phyloP scores from a whole-genome alignment of 352 stramenopile species.

The Globisporangium paddicum region DNA sequence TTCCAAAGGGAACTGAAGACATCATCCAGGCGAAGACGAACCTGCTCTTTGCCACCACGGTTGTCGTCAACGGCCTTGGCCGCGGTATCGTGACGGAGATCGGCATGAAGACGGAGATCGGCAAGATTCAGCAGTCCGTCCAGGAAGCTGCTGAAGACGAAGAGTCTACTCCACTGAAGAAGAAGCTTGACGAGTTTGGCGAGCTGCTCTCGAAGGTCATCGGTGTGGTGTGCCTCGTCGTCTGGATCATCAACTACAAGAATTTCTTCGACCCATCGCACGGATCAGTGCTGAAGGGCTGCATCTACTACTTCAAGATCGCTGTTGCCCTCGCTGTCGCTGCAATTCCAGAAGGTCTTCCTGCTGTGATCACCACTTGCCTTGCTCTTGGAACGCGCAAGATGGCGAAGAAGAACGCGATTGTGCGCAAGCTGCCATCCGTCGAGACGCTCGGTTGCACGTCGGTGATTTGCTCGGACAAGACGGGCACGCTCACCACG shows the following conservation, averaged over 20 bases:
- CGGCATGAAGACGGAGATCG: conserved; percentile 98
- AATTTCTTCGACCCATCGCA: conserved; percentile 93
- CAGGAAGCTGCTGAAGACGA: conserved; percentile 91
- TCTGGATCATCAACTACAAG: conserved; percentile 97
- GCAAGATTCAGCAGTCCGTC: conserved; percentile 95
- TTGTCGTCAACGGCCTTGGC: conserved; percentile 95
- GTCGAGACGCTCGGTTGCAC: conserved; percentile 98
- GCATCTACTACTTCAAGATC: conserved; percentile 99
- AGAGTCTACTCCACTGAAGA: conserved; percentile 95
- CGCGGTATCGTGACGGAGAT: conserved; percentile 93
- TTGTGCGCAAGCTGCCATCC: conserved; percentile 97
- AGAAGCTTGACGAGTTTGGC: conserved; percentile 99
- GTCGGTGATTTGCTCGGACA: conserved; percentile 93
- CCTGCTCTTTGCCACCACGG: conserved; percentile 97
- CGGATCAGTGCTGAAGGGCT: conserved; percentile 91
- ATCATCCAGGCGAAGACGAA: conserved; percentile 92
- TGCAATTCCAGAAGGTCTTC: conserved; percentile 98
- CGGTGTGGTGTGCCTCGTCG: conserved; percentile 94
- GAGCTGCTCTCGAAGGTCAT: conserved; percentile 96
- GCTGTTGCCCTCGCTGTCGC: conserved; percentile 98
- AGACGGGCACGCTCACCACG: conserved; percentile 95
- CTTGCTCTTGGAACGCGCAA: conserved; percentile 93
- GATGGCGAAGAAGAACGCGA: conserved; percentile 98
- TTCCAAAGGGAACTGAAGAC: conserved; percentile 60
- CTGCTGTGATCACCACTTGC: conserved; percentile 97